Percentiles rank a stretch among this genome's conserved stretches.
phyloP scores from a whole-genome alignment of 805 yeast genomes.

The Metschnikowia arizonensis region DNA sequence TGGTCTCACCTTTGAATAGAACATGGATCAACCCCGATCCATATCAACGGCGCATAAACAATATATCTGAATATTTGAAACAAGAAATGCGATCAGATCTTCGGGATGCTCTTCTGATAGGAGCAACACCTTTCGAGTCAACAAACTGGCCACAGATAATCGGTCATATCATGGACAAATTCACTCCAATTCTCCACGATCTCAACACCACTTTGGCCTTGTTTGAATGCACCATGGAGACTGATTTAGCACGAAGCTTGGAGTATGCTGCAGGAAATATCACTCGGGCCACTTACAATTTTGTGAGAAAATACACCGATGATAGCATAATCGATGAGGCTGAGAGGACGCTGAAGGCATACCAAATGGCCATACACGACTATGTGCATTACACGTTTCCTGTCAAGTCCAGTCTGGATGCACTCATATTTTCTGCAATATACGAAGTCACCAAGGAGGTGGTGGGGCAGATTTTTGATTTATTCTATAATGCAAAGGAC shows the following conservation, averaged over 20 bases:
- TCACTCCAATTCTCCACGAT: conserved; percentile 45
- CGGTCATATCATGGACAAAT: conserved; percentile 46
- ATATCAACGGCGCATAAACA: conserved; percentile 38
- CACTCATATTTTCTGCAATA: conserved; percentile 47
- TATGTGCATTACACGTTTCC: conserved; percentile 43
- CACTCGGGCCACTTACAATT: conserved; percentile 40
- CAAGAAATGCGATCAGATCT: conserved; percentile 34
- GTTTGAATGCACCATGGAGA: conserved; percentile 6
- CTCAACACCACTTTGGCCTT: conserved; percentile 36
- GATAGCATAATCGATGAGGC: conserved; percentile 13
- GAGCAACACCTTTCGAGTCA: conserved; percentile 31
- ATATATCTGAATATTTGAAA: conserved; percentile 32
- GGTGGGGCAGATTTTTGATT: conserved; percentile 32
- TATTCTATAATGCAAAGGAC: conserved; percentile 28
- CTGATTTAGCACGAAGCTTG: conserved; percentile 1
- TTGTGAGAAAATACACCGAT: conserved; percentile 42
- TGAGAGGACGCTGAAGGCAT: conserved; percentile 21
- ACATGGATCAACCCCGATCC: conserved; percentile 49
- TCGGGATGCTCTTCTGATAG: conserved; percentile 15
- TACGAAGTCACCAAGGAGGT: conserved; percentile 38
- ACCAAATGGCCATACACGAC: conserved; percentile 40
- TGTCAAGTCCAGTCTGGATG: conserved; percentile 39
- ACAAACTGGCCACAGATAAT: conserved; percentile 57
- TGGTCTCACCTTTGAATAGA: conserved; percentile 51
- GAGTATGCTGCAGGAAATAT: conserved; percentile 27